Conservation (phyloP, 2,329 filamentous ascomycete genomes). For the Cercospora brassicicola region DNA sequence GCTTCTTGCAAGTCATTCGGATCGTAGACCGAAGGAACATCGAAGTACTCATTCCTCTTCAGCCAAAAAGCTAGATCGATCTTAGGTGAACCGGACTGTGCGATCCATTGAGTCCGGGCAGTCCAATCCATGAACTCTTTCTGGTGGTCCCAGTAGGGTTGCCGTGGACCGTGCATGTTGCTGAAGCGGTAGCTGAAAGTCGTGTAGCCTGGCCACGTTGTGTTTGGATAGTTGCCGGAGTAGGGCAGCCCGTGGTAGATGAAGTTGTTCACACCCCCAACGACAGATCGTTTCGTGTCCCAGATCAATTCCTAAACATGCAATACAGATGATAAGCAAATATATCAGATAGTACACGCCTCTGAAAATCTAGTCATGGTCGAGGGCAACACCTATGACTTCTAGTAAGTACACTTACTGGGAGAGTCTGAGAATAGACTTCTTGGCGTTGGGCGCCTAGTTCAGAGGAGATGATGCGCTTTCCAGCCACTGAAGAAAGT, state of each 20-base stretch:
- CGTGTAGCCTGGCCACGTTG: constrained; percentile 53
- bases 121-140: constrained; percentile 43
- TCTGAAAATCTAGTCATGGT: not conserved
- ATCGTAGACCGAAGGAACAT: constrained; percentile 23
- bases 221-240: constrained; percentile 46
- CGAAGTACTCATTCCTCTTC: constrained; percentile 25
- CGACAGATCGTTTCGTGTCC: constrained; percentile 43
- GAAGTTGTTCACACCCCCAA: constrained; percentile 47
- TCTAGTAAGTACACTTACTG: constrained; percentile 4
- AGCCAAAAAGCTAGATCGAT: constrained; percentile 48
- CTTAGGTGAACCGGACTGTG: constrained; percentile 44
- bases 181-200: constrained; percentile 48
- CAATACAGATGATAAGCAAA: not conserved
- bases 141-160: constrained; percentile 48
- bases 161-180: constrained; percentile 43
- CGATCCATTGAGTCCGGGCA: constrained; percentile 42
- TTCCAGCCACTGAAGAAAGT: constrained; percentile 27
- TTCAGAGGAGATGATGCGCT: constrained; percentile 39
- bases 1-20: constrained; percentile 31
- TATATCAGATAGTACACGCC: not conserved
- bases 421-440: constrained; percentile 36
- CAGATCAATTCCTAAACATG: constrained; percentile 33
- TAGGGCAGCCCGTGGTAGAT: constrained; percentile 50
- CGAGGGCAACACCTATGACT: not conserved
- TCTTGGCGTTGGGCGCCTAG: constrained; percentile 35